Conservation (phyloP, 1,284 basidiomycete genomes). For the Wolfiporia cocos region DNA sequence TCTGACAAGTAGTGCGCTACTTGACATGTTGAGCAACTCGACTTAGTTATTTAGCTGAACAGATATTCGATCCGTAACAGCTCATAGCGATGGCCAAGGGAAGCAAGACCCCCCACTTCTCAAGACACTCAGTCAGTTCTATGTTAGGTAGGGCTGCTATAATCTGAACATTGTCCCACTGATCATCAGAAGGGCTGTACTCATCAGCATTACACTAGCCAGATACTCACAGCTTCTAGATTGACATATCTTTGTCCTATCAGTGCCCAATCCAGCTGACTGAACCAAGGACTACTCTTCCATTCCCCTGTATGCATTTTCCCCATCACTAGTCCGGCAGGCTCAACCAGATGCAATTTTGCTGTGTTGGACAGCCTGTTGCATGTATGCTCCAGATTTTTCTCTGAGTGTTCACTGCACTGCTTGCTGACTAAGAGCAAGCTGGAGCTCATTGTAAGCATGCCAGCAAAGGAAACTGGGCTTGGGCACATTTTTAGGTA, state of each 20-base stretch:
- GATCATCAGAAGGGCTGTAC: no score
- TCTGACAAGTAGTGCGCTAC: no score
- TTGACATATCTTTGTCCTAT: slow-evolving; percentile 66
- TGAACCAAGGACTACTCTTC: slow-evolving; percentile 81
- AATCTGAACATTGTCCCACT: no score
- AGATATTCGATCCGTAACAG: no score
- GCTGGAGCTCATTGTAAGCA: slow-evolving; percentile 88
- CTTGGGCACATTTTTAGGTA: slow-evolving; percentile 87
- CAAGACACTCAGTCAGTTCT: no score
- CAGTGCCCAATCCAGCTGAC: slow-evolving; percentile 93
- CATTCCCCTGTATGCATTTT: slow-evolving; percentile 46
- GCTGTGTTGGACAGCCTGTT: slow-evolving; percentile 73
- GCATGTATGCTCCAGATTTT: slow-evolving; percentile 82
- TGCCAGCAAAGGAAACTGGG: slow-evolving; percentile 90
- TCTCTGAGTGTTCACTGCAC: slow-evolving; percentile 81
- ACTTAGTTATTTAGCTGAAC: no score
- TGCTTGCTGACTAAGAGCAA: slow-evolving; percentile 87
- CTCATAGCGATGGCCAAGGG: no score
- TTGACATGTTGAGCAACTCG: no score
- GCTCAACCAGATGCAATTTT: slow-evolving; percentile 54
- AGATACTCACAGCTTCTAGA: no score
- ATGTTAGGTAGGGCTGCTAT: no score
- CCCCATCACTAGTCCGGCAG: slow-evolving; percentile 60
- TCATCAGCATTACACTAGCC: no score
- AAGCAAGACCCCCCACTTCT: slow-evolving; percentile 89